A percentile compares a stretch with the other conserved stretches of the same genome.
These are phyloP conservation scores for Salmacisia buchloeana DNA, from an alignment of 1,284 basidiomycete species.

Conservation along the genomic window DNA sequence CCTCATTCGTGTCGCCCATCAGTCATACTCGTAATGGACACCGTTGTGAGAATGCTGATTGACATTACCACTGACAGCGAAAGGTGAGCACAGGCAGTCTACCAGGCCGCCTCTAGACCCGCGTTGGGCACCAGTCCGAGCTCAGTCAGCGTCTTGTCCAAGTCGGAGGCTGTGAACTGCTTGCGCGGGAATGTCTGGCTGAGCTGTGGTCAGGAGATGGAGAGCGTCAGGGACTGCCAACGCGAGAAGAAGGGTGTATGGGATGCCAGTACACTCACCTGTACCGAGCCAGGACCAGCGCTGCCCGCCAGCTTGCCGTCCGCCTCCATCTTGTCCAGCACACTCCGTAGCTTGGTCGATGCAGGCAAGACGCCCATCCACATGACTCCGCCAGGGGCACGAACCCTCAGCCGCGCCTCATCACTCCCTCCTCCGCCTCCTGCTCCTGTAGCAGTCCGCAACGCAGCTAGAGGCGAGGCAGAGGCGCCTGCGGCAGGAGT, in stretches of 20 bases:
- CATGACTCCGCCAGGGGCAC: constrained; percentile 32
- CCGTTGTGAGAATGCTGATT: no score
- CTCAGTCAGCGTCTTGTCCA: constrained; percentile 36
- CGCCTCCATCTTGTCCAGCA: constrained; percentile 27
- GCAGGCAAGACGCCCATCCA: constrained; percentile 43
- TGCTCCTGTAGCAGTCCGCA: not conserved
- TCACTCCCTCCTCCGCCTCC: constrained; percentile 17
- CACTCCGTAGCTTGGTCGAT: constrained; percentile 32
- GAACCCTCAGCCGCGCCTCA: constrained; percentile 42
- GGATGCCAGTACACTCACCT: not conserved
- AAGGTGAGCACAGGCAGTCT: no score
- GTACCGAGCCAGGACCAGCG: not conserved
- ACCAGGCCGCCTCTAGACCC: constrained; percentile 34
- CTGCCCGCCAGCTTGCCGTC: constrained; percentile 33
- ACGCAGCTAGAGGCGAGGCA: constrained; percentile 20
- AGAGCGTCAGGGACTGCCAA: not conserved
- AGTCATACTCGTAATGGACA: no score
- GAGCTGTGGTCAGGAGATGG: constrained; percentile 27
- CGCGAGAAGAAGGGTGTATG: not conserved
- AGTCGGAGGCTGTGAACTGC: constrained; percentile 35
- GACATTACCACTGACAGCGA: no score
- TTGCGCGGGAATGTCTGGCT: constrained; percentile 47
- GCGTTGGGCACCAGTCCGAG: constrained; percentile 47
- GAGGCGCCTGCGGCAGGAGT: constrained; percentile 18
- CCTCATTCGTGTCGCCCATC: no score